Evolutionary conservation across 2,329 filamentous ascomycete species (phyloP).

Genomic region (Paramyrothecium sp.): DNA sequence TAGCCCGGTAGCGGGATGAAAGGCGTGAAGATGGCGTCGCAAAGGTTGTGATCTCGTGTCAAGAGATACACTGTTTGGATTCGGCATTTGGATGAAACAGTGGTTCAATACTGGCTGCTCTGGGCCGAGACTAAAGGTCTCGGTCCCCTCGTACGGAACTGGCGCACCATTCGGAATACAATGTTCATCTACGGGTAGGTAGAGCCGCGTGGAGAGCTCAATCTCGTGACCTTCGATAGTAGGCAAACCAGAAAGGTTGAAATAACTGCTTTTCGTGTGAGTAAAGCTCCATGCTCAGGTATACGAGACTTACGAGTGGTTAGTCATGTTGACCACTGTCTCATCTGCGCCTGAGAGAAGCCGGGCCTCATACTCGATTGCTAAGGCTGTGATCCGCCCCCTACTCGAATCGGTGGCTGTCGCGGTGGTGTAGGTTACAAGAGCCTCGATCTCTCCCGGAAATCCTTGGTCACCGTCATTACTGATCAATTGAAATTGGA

Average conservation of each 20-base stretch:
- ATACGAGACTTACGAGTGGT: no score
- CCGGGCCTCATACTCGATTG: slow-evolving; percentile 87
- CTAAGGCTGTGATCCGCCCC: slow-evolving; percentile 69
- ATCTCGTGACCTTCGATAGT: slow-evolving; percentile 61
- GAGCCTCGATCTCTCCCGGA: slow-evolving; percentile 78
- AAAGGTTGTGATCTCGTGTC: slow-evolving; percentile 66
- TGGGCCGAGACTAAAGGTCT: slow-evolving; percentile 71
- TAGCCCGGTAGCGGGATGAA: slow-evolving; percentile 71
- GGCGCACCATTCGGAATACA: slow-evolving; percentile 74
- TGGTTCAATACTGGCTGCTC: slow-evolving; percentile 78
- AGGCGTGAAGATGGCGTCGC: slow-evolving; percentile 66
- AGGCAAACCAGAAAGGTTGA: slow-evolving; percentile 58
- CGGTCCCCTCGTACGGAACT: slow-evolving; percentile 61
- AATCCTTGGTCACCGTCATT: slow-evolving; percentile 85
- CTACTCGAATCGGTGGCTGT: slow-evolving; percentile 62
- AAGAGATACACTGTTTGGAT: slow-evolving; percentile 58
- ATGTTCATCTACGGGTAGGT: slow-evolving; percentile 71
- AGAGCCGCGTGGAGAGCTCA: slow-evolving; percentile 61
- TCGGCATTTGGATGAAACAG: slow-evolving; percentile 77
- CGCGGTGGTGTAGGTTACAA: slow-evolving; percentile 74
- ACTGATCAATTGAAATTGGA: slow-evolving; percentile 66
- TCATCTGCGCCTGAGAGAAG: slow-evolving; percentile 79
- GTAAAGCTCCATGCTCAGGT: no score
- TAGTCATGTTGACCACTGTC: slow-evolving; percentile 90
- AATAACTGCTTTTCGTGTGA: no score